Conservation (phyloP, 192 early-diverging fungal species). For the Dissophora ornata region DNA sequence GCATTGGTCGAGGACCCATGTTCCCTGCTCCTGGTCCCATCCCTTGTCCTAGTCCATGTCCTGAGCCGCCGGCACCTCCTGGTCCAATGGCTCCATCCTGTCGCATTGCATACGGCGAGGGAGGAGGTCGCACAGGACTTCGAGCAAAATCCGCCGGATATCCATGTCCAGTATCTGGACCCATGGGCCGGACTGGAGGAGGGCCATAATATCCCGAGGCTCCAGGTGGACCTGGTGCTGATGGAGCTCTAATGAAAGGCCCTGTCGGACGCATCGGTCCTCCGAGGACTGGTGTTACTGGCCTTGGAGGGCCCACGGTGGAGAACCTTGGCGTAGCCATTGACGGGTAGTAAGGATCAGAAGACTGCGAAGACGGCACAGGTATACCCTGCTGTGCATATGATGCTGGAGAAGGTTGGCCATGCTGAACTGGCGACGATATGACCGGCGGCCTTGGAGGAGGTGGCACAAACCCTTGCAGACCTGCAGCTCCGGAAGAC, state of each 20-base stretch:
- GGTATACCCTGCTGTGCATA: constrained; percentile 31
- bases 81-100: constrained; percentile 23
- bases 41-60: constrained; percentile 23
- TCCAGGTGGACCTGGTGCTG: constrained; percentile 16
- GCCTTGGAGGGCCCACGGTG: constrained; percentile 26
- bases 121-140: constrained; percentile 16
- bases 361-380: background rate
- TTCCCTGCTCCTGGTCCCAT: constrained; percentile 19
- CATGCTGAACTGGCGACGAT: constrained; percentile 17
- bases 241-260: constrained; percentile 25
- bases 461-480: constrained; percentile 20
- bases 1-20: constrained; percentile 24
- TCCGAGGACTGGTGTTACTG: constrained; percentile 7
- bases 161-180: constrained; percentile 14
- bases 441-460: constrained; percentile 32
- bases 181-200: constrained; percentile 33
- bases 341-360: constrained; percentile 21
- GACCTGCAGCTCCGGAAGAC: background rate
- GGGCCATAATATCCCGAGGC: constrained; percentile 22
- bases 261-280: constrained; percentile 38
- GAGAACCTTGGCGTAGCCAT: constrained; percentile 22
- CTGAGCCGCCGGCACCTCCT: constrained; percentile 11
- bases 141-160: constrained; percentile 37
- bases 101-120: constrained; percentile 6
- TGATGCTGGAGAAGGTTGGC: constrained; percentile 12